Evolutionary conservation across 768 basidiomycete species (phyloP), one percentile per base, ranked within the genome.

Genomic region (Tulasnella sp.): DNA sequence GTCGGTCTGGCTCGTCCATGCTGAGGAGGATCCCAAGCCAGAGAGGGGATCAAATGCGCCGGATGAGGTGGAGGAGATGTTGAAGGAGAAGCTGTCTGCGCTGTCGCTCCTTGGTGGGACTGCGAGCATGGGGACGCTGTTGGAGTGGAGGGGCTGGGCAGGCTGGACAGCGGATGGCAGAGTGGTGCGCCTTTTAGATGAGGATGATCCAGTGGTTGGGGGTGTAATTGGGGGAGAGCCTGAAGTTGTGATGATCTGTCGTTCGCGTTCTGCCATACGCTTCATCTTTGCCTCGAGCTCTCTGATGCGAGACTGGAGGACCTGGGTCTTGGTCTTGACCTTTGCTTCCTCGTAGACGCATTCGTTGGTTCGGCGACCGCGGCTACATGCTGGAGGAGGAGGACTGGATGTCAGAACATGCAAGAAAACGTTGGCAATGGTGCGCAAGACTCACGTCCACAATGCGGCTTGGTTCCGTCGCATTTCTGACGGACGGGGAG

Each of bases 221-320:
- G 62, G 62, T 31, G 62, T 68, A 19, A 68, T 68, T 10, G 62
- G 62, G 27, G 62, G 62, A 34, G 62, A 68, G 62, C 62, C 62
- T 27, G 10, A 3, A 12, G 31, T 14, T 9, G 62, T 0, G 72
- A 16, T 1, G 39, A 74, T 42, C 31, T 42, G 31, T 68, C 62
- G 62, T 74, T 74, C 73, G 39, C 73, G 73, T 31, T 77, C 73
- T 19, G 71, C 39, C 78, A 79, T 79, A 7, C 78, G 78, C 73
- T 58, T 79, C 40, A 79, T 74, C 56, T 74, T 79, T n/a, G 78
- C 62, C 71, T 79, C 78, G 78, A 79, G 78, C 71, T 79, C 78
- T 27, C 78, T 31, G 71, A 79, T 79, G 68, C 78, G 78, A 34
- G 78, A 79, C 44, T 79, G 78, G 16, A 79, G 77, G 56, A 78